Evolutionary conservation across 805 yeast genomes (phyloP).

Genomic region (Metschnikowia lachancei): DNA sequence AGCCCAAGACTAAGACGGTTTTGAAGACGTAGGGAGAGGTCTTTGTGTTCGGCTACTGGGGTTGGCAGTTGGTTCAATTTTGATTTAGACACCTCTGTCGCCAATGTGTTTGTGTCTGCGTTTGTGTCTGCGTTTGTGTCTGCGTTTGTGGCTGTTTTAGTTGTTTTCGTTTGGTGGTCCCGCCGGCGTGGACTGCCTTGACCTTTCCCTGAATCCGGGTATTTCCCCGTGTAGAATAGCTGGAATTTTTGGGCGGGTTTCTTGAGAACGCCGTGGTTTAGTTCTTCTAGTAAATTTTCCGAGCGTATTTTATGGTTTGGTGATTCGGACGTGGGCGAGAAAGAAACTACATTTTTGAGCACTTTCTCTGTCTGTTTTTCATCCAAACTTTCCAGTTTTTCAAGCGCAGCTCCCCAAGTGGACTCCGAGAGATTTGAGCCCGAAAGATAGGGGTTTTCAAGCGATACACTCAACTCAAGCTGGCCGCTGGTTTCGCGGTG

Average conservation of each 20-base stretch:
- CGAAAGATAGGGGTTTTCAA: conserved; percentile 5
- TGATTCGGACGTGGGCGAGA: too few relatives aligned
- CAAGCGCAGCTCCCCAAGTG: too few relatives aligned
- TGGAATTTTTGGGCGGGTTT: conserved; percentile 1
- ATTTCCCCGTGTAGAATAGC: not conserved
- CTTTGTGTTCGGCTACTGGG: not conserved
- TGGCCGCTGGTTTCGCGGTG: conserved; percentile 8
- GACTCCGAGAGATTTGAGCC: not conserved
- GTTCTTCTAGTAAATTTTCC: conserved; percentile 13
- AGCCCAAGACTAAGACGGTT: not conserved
- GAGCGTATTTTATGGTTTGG: not conserved
- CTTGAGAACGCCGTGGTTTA: conserved; percentile 5
- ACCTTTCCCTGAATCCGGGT: not conserved
- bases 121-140: too few relatives aligned
- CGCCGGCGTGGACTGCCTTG: not conserved
- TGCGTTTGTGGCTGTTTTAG: too few relatives aligned
- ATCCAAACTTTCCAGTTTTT: not conserved
- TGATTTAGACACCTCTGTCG: not conserved
- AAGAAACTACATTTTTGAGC: too few relatives aligned
- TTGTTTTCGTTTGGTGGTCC: too few relatives aligned
- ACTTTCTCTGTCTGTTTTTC: not conserved
- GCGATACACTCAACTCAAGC: conserved; percentile 5
- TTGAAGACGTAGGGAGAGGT: not conserved
- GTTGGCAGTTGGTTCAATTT: not conserved
- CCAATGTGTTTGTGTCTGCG: too few relatives aligned